Evolutionary conservation across 1,284 basidiomycete species (phyloP).

Genomic region (Leccinum pachyderme): DNA sequence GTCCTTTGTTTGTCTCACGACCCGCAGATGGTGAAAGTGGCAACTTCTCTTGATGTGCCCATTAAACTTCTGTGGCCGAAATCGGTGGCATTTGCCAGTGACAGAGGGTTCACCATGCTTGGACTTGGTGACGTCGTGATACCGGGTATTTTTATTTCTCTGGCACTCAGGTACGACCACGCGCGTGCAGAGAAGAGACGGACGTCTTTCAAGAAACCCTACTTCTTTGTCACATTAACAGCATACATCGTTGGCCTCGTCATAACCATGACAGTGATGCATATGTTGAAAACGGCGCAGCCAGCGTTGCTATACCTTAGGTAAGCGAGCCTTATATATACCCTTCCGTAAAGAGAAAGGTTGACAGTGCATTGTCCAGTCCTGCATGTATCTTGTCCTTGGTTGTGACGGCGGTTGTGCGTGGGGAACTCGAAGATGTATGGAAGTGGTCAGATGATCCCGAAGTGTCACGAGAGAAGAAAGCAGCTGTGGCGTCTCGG

Average conservation of each 20-base stretch:
- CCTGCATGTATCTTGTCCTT: conserved; percentile 71
- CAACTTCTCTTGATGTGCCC: conserved; percentile 89
- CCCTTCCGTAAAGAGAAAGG: background rate
- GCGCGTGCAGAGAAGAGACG: conserved; percentile 40
- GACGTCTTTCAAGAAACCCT: conserved; percentile 65
- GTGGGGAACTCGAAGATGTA: conserved; percentile 59
- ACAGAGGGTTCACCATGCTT: conserved; percentile 82
- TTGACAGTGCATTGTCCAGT: conserved; percentile 36
- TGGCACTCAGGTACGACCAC: conserved; percentile 88
- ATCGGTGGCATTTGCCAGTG: conserved; percentile 53
- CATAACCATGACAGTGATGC: conserved; percentile 88
- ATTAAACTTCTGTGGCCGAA: conserved; percentile 91
- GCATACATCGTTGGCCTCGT: conserved; percentile 81
- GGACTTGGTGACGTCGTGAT: conserved; percentile 91
- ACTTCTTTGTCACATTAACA: conserved; percentile 71
- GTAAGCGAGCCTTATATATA: conserved; percentile 42
- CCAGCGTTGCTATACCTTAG: conserved; percentile 92
- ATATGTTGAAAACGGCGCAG: conserved; percentile 76
- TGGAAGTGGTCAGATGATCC: conserved; percentile 64
- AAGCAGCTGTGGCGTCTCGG: conserved; percentile 10
- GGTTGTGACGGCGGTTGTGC: conserved; percentile 46
- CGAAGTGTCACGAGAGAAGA: conserved; percentile 25
- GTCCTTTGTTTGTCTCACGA: background rate
- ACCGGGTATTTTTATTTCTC: conserved; percentile 87
- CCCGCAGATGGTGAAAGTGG: conserved; percentile 85